These are phyloP conservation scores for Periglandula ipomoeae DNA, from an alignment of 2,329 filamentous ascomycete species.

Conservation along the genomic window DNA sequence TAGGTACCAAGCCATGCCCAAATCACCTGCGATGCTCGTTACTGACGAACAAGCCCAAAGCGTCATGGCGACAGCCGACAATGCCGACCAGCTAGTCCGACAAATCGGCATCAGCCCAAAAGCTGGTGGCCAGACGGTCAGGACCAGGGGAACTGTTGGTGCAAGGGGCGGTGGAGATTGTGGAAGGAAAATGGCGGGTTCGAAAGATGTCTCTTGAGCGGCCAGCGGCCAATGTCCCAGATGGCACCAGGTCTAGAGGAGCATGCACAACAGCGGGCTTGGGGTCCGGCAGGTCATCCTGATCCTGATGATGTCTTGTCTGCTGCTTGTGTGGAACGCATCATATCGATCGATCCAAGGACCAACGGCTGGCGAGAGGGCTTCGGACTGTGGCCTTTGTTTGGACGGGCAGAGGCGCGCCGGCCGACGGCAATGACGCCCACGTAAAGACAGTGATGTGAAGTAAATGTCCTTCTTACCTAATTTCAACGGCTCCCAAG, in stretches of 20 bases:
- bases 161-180: slow-evolving; percentile 2
- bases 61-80: not conserved
- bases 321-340: too few relatives aligned
- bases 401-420: not conserved
- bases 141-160: slow-evolving; percentile 1
- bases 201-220: not conserved
- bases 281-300: not conserved
- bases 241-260: slow-evolving; percentile 1
- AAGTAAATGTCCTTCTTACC: not conserved
- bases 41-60: not conserved
- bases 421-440: not conserved
- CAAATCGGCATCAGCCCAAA: slow-evolving; percentile 7
- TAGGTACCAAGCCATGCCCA: not conserved
- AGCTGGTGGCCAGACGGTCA: slow-evolving; percentile 2
- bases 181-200: not conserved
- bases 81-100: slow-evolving; percentile 2
- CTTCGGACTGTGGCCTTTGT: not conserved
- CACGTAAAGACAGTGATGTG: not conserved
- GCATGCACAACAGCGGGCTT: slow-evolving; percentile 4
- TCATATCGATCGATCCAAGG: too few relatives aligned
- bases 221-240: slow-evolving; percentile 1
- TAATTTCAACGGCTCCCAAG: not conserved
- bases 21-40: not conserved
- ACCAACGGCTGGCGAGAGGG: too few relatives aligned
- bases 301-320: not conserved